Conservation (phyloP, 306 rosid species). For the Gillenia trifoliata region DNA sequence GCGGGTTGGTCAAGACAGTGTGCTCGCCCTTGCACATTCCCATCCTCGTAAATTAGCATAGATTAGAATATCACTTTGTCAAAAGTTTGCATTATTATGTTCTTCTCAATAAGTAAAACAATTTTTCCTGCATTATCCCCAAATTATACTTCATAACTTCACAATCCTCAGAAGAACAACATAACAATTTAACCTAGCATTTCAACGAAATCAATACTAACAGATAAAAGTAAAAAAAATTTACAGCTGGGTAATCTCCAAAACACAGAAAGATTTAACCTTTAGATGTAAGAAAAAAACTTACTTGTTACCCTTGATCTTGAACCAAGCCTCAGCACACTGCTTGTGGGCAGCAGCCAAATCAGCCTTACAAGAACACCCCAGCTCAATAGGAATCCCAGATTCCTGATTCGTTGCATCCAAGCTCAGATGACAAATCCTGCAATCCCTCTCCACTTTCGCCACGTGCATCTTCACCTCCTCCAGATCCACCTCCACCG, state of each 20-base stretch:
- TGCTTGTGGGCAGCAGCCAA: conserved; percentile 93
- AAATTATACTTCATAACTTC: not conserved
- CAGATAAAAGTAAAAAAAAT: not conserved
- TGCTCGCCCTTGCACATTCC: not conserved
- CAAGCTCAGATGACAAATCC: conserved; percentile 73
- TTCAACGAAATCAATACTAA: not conserved
- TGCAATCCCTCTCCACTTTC: conserved; percentile 74
- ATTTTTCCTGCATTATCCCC: not conserved
- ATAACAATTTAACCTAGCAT: not conserved
- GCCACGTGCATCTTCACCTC: conserved; percentile 54
- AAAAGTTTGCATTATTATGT: not conserved
- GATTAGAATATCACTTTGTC: not conserved
- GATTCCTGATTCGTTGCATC: conserved; percentile 76
- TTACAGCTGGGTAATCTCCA: not conserved
- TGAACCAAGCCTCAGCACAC: conserved; percentile 97
- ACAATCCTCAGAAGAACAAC: not conserved
- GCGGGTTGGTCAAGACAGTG: not conserved
- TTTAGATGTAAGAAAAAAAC: conserved; percentile 8
- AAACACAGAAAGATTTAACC: conserved; percentile 1
- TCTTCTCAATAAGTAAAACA: not conserved
- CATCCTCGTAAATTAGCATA: not conserved
- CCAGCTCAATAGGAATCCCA: conserved; percentile 75
- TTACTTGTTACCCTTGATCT: conserved; percentile 93
- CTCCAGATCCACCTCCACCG: conserved; percentile 70
- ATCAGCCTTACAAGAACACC: conserved; percentile 90